A percentile compares a stretch with the other conserved stretches of the same genome.
Conservation (phyloP, 208 protist species). For the Trypanosoma congolense region DNA sequence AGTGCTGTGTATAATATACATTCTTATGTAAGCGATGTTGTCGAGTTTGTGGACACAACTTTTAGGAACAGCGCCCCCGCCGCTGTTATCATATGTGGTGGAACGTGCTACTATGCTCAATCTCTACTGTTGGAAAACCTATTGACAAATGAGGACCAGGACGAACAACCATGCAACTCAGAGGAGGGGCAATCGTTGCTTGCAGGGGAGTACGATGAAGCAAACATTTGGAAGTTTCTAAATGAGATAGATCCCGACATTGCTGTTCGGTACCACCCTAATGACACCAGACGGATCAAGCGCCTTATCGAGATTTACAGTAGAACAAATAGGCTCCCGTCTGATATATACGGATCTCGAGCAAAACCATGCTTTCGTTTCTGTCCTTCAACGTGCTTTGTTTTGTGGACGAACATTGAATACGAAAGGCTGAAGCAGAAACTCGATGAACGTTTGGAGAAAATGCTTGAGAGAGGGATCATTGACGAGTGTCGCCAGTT, state of each 20-base stretch:
- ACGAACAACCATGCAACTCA: constrained; percentile 2
- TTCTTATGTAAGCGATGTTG: constrained; percentile 41
- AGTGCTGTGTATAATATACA: constrained; percentile 39
- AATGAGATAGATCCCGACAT: constrained; percentile 62
- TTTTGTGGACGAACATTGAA: constrained; percentile 60
- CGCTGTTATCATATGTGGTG: constrained; percentile 77
- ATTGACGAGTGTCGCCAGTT: constrained; percentile 54
- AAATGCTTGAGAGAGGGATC: constrained; percentile 72
- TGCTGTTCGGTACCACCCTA: constrained; percentile 73
- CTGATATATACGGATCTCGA: constrained; percentile 31
- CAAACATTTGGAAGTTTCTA: constrained; percentile 46
- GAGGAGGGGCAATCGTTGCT: not conserved
- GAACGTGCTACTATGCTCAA: constrained; percentile 75
- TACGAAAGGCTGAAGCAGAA: constrained; percentile 29
- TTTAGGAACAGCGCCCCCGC: constrained; percentile 30
- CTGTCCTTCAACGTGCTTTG: constrained; percentile 26
- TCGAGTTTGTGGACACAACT: constrained; percentile 42
- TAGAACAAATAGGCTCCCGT: constrained; percentile 44
- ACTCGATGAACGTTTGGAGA: constrained; percentile 67
- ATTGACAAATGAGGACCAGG: constrained; percentile 30
- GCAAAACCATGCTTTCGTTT: constrained; percentile 35
- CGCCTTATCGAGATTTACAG: constrained; percentile 77
- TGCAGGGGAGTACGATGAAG: constrained; percentile 2
- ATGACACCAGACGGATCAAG: constrained; percentile 70
- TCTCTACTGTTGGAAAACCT: constrained; percentile 57